phyloP scores from a whole-genome alignment of 2,329 filamentous ascomycete genomes.

The Fusarium gaditjirri region DNA sequence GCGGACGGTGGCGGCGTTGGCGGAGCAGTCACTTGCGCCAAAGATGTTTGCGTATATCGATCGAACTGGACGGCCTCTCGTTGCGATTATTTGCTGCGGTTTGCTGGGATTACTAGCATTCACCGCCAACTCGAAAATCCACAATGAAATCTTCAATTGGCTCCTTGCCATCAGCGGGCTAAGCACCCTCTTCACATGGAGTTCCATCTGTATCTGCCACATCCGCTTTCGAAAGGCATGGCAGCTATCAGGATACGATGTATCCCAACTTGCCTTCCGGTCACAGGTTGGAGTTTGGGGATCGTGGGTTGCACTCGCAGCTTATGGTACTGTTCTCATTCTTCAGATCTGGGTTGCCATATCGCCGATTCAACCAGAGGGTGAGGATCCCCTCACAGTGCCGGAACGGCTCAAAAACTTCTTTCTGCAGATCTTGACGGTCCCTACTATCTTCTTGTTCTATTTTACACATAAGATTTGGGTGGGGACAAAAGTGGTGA shows the following conservation, averaged over 20 bases:
- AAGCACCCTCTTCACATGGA: slow-evolving; percentile 81
- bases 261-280: slow-evolving; percentile 81
- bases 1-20: slow-evolving; percentile 54
- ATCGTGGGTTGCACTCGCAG: slow-evolving; percentile 81
- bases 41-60: slow-evolving; percentile 82
- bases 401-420: slow-evolving; percentile 67
- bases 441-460: slow-evolving; percentile 72
- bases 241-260: slow-evolving; percentile 71
- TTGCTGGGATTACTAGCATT: slow-evolving; percentile 78
- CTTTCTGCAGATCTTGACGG: slow-evolving; percentile 76
- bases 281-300: slow-evolving; percentile 83
- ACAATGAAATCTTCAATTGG: slow-evolving; percentile 79
- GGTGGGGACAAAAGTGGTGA: slow-evolving; percentile 74
- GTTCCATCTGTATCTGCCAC: slow-evolving; percentile 84
- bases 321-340: slow-evolving; percentile 80
- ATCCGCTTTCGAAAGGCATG: slow-evolving; percentile 88
- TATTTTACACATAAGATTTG: slow-evolving; percentile 81
- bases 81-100: slow-evolving; percentile 75
- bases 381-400: neutral
- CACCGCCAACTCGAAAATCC: slow-evolving; percentile 71
- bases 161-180: slow-evolving; percentile 79
- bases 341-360: slow-evolving; percentile 90
- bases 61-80: slow-evolving; percentile 79
- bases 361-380: slow-evolving; percentile 66
- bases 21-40: slow-evolving; percentile 80